Evolutionary conservation across 148 eudicot genomes (phyloP).

Genomic region (Vaccinium corymbosum): DNA sequence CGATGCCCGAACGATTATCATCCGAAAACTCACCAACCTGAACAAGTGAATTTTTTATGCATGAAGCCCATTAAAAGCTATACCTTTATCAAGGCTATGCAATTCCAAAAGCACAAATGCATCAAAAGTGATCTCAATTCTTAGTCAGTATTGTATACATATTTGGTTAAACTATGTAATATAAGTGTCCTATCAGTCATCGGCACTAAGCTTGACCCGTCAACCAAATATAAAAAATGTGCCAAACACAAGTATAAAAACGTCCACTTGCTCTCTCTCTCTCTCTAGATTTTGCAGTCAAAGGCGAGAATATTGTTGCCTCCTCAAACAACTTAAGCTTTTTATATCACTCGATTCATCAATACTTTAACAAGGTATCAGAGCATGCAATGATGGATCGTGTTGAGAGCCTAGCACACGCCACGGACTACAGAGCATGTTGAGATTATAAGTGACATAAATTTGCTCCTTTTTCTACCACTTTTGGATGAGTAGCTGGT

Average conservation of each 20-base stretch:
- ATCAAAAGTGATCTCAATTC: neutral
- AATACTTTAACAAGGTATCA: neutral
- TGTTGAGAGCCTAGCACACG: neutral
- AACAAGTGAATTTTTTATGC: conserved; percentile 29
- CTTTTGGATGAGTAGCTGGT: neutral
- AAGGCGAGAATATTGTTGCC: neutral
- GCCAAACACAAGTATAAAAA: neutral
- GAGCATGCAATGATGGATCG: neutral
- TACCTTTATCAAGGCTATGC: neutral
- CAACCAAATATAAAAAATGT: conserved; percentile 1
- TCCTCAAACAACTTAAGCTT: neutral
- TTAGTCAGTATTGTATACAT: neutral
- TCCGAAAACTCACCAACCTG: conserved; percentile 98
- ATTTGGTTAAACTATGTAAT: neutral
- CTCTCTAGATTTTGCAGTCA: neutral
- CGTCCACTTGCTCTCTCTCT: neutral
- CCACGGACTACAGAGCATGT: neutral
- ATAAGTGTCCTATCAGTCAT: conserved; percentile 18
- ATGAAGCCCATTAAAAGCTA: neutral
- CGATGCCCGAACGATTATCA: conserved; percentile 93
- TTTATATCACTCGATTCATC: neutral
- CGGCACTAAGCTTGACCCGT: neutral
- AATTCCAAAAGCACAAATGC: neutral
- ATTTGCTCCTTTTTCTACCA: neutral
- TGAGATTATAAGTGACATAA: neutral